A percentile compares a stretch with the other conserved stretches of the same genome.
phyloP scores from a whole-genome alignment of 352 stramenopile genomes.

The Pythium angustatum region DNA sequence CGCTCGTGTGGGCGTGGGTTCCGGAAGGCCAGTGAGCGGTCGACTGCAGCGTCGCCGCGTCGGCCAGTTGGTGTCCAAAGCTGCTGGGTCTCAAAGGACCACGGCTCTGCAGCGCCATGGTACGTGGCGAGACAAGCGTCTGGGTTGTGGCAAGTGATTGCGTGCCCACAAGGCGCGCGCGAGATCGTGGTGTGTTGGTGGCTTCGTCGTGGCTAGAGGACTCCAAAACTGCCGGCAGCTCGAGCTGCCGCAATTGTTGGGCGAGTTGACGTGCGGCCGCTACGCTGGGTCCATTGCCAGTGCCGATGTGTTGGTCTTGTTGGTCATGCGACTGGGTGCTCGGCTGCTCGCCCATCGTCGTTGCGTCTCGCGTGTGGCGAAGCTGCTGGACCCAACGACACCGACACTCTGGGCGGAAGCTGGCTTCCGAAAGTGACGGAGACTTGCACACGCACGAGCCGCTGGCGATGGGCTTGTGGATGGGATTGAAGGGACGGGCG shows the following conservation, averaged over 20 bases:
- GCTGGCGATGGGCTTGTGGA: background rate
- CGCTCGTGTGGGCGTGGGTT: background rate
- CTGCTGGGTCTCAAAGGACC: background rate
- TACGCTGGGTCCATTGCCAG: background rate
- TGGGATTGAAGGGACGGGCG: slow-evolving; percentile 3
- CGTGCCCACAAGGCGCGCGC: background rate
- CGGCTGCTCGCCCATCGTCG: slow-evolving; percentile 12
- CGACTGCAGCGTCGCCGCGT: slow-evolving; percentile 4
- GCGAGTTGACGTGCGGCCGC: background rate
- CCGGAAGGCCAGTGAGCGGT: slow-evolving; percentile 7
- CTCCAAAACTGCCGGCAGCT: background rate
- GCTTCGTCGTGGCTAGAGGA: background rate
- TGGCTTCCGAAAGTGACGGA: background rate
- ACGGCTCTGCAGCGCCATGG: slow-evolving; percentile 16
- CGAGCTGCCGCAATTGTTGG: slow-evolving; percentile 12
- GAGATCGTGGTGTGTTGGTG: background rate
- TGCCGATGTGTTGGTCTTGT: slow-evolving; percentile 1
- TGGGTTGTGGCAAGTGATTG: slow-evolving; percentile 15
- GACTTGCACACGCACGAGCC: background rate
- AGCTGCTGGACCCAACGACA: background rate
- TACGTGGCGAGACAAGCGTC: background rate
- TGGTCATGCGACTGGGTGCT: slow-evolving; percentile 7
- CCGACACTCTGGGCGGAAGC: slow-evolving; percentile 13
- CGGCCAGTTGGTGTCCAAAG: background rate
- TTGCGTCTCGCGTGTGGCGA: slow-evolving; percentile 16